phyloP scores from a whole-genome alignment of 495 filamentous ascomycete species.

The Jackrogersella multiformis region DNA sequence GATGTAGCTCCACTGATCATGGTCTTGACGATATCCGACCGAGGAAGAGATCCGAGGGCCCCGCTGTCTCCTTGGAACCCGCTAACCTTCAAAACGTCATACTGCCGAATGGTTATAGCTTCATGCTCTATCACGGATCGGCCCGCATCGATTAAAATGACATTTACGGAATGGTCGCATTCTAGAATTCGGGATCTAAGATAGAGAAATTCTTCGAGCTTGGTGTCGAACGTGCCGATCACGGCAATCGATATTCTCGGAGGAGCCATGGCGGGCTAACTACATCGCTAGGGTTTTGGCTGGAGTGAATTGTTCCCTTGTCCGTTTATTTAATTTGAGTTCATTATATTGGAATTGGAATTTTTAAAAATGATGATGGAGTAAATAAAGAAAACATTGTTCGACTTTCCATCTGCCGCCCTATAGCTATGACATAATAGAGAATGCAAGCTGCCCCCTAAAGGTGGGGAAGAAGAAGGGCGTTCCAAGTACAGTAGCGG shows the following conservation, averaged over 20 bases:
- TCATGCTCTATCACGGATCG: conserved; percentile 52
- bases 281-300: background rate
- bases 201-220: conserved; percentile 68
- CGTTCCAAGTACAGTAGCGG: no score
- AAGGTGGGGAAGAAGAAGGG: background rate
- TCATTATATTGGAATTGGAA: no score
- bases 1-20: conserved; percentile 56
- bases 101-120: conserved; percentile 58
- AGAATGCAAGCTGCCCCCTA: background rate
- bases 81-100: conserved; percentile 46
- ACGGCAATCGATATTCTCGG: conserved; percentile 61
- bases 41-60: conserved; percentile 46
- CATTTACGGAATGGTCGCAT: conserved; percentile 42
- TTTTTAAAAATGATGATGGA: no score
- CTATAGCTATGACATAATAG: background rate
- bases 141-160: conserved; percentile 68
- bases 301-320: background rate
- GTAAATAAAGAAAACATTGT: background rate
- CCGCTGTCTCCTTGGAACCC: conserved; percentile 22
- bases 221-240: conserved; percentile 75
- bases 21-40: conserved; percentile 60
- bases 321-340: background rate
- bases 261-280: conserved; percentile 35
- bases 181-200: conserved; percentile 58
- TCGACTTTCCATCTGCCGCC: background rate